phyloP scores from a whole-genome alignment of 73 alveolate genomes.

The Tetrahymena elliotti region DNA sequence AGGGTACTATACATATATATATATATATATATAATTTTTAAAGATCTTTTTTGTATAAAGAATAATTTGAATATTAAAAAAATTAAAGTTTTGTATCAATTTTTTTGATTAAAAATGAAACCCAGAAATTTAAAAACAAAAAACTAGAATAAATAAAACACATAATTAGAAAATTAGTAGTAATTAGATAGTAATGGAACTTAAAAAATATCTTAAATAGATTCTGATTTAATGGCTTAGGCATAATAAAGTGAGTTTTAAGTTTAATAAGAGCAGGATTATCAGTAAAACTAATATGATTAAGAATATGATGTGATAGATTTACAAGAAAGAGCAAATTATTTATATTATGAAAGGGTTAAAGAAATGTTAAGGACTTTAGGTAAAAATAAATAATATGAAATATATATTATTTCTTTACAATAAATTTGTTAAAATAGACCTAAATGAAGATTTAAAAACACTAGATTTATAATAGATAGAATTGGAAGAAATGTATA shows the following conservation, averaged over 20 bases:
- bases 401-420: too few species aligned
- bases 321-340: neutral
- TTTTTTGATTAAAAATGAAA: neutral
- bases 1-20: too few species aligned
- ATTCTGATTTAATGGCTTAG: neutral
- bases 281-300: neutral
- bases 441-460: neutral
- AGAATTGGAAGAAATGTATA: neutral
- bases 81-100: too few species aligned
- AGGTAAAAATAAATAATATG: too few species aligned
- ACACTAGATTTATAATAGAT: neutral
- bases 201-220: neutral
- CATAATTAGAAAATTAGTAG: neutral
- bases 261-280: neutral
- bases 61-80: too few species aligned
- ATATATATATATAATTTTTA: too few species aligned
- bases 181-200: too few species aligned
- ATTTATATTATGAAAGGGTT: neutral
- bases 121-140: neutral
- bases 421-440: neutral
- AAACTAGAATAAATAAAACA: too few species aligned
- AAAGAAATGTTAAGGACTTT: neutral
- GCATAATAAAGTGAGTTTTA: neutral
- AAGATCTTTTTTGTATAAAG: neutral
- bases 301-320: neutral